Evolutionary conservation across 31 red algal genomes (phyloP).

Genomic region (Odonthalia washingtoniensis): DNA sequence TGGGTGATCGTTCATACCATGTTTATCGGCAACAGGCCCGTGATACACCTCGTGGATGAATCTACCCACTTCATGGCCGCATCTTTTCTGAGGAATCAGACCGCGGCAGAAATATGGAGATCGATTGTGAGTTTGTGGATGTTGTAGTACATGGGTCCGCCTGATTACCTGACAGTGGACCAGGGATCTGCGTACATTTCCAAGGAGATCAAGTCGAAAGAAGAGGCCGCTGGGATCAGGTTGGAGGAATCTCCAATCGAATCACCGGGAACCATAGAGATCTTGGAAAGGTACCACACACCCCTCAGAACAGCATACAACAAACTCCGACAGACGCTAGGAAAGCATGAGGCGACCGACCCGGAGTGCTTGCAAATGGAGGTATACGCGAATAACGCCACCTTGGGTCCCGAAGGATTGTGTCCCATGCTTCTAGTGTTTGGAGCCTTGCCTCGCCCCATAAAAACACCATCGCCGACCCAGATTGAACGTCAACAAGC

Average conservation of each 20-base stretch:
- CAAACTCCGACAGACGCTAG: background rate
- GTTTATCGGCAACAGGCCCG: slow-evolving; percentile 7
- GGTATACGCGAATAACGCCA: background rate
- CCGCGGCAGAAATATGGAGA: slow-evolving; percentile 3
- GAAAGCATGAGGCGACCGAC: background rate
- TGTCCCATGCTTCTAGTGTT: slow-evolving; percentile 17
- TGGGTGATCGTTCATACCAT: slow-evolving; percentile 23
- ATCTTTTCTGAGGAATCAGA: background rate
- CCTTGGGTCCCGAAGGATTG: slow-evolving; percentile 21
- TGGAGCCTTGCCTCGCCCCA: slow-evolving; percentile 12
- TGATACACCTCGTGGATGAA: slow-evolving; percentile 43
- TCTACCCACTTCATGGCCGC: slow-evolving; percentile 35
- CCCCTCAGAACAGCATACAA: slow-evolving; percentile 10
- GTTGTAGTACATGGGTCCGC: slow-evolving; percentile 26
- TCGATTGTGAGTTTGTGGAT: background rate
- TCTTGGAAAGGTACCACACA: slow-evolving; percentile 19
- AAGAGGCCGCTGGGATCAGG: background rate
- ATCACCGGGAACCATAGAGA: slow-evolving; percentile 17
- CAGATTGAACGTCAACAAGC: background rate
- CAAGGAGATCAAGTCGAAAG: background rate
- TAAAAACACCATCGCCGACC: slow-evolving; percentile 5
- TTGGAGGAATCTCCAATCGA: background rate
- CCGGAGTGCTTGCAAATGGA: slow-evolving; percentile 34
- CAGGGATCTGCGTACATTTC: slow-evolving; percentile 34
- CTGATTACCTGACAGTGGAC: slow-evolving; percentile 22